Conservation (phyloP, 192 early-diverging fungal species). For the Coemansia sp. region DNA sequence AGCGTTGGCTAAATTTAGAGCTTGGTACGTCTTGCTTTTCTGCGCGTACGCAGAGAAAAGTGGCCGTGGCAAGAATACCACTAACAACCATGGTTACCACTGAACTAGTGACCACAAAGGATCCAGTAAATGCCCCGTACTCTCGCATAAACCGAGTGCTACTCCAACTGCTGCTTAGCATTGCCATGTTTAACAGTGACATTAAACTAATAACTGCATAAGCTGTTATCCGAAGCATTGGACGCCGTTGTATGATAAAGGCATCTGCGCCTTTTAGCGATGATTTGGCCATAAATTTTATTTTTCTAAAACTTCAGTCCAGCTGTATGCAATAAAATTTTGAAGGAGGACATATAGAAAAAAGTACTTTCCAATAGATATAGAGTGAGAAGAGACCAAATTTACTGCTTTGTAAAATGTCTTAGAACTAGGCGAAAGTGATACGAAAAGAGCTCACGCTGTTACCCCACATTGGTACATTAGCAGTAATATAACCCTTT, state of each 20-base stretch:
- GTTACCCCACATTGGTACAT: not conserved
- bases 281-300: constrained; percentile 26
- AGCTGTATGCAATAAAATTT: not conserved
- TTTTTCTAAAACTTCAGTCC: not conserved
- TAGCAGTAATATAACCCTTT: not conserved
- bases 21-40: not conserved
- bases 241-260: constrained; percentile 32
- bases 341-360: not conserved
- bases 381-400: not conserved
- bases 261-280: constrained; percentile 41
- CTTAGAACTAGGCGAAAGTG: not conserved
- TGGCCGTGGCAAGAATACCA: constrained; percentile 23
- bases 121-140: constrained; percentile 37
- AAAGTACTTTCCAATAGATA: not conserved
- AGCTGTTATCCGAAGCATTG: constrained; percentile 21
- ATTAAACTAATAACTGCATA: constrained; percentile 30
- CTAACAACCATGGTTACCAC: constrained; percentile 26
- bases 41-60: constrained; percentile 13
- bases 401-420: not conserved
- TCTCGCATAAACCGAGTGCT: constrained; percentile 45
- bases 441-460: not conserved
- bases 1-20: constrained; percentile 20
- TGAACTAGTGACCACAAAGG: constrained; percentile 19
- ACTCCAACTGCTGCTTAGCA: constrained; percentile 47
- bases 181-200: constrained; percentile 33